Conservation (phyloP, 768 basidiomycete species). For the Trametes sanguinea region DNA sequence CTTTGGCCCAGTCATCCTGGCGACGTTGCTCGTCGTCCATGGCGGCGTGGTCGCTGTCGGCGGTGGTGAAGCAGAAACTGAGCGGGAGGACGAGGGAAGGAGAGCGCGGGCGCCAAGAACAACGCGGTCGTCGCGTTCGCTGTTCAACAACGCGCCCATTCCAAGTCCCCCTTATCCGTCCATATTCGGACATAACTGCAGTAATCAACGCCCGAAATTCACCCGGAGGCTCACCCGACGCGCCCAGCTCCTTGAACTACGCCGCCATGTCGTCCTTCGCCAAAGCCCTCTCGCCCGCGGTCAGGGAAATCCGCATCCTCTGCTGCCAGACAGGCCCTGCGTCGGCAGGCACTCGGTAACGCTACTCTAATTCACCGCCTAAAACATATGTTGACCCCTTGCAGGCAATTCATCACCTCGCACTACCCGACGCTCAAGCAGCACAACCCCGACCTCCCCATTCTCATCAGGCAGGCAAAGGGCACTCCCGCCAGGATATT, state of each 20-base stretch:
- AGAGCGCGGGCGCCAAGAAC: slow-evolving; percentile 16
- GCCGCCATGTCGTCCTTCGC: slow-evolving; percentile 49
- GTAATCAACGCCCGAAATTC: background rate
- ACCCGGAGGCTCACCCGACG: background rate
- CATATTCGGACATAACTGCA: slow-evolving; percentile 7
- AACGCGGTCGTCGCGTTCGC: slow-evolving; percentile 20
- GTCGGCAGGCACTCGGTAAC: slow-evolving; percentile 79
- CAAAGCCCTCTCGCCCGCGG: slow-evolving; percentile 72
- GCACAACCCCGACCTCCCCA: slow-evolving; percentile 83
- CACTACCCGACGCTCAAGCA: slow-evolving; percentile 77
- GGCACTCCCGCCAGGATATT: slow-evolving; percentile 82
- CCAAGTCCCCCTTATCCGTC: slow-evolving; percentile 3
- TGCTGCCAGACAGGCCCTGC: slow-evolving; percentile 76
- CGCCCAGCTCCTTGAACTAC: slow-evolving; percentile 9
- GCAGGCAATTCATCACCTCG: slow-evolving; percentile 77
- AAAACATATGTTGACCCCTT: background rate
- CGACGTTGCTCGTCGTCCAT: slow-evolving; percentile 38
- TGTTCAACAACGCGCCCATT: slow-evolving; percentile 17
- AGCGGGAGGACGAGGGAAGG: background rate
- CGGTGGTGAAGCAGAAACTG: slow-evolving; percentile 1
- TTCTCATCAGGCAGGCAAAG: slow-evolving; percentile 77
- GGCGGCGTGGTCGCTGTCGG: slow-evolving; percentile 17
- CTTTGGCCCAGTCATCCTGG: slow-evolving; percentile 75
- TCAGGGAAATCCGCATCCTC: slow-evolving; percentile 79
- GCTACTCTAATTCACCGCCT: too few species aligned